These are phyloP conservation scores for Phytophthora chlamydospora DNA, from an alignment of 352 stramenopile species.

Conservation along the genomic window DNA sequence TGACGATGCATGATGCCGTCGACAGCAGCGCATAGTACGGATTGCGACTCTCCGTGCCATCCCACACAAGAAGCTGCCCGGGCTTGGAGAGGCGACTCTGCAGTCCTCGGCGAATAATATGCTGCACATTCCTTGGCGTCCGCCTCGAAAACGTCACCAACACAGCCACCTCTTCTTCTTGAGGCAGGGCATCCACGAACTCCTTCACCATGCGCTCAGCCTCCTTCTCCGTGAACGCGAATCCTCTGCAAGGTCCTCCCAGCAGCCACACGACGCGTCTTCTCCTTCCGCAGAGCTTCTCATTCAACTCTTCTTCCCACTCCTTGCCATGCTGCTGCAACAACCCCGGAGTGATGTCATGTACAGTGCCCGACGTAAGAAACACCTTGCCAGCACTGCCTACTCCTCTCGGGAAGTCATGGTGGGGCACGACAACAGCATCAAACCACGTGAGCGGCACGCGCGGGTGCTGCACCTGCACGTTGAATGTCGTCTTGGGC, in stretches of 20 bases:
- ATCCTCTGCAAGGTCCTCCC: slow-evolving; percentile 70
- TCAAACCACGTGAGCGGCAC: slow-evolving; percentile 61
- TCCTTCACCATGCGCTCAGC: slow-evolving; percentile 48
- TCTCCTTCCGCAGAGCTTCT: slow-evolving; percentile 27
- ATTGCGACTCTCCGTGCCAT: slow-evolving; percentile 55
- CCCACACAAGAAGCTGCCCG: slow-evolving; percentile 56
- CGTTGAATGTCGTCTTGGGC: slow-evolving; percentile 50
- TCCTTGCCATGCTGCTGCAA: slow-evolving; percentile 33
- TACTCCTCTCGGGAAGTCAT: slow-evolving; percentile 47
- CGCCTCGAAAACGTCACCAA: slow-evolving; percentile 76
- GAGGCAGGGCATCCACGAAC: slow-evolving; percentile 34
- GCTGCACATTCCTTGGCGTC: slow-evolving; percentile 52
- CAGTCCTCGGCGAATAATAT: slow-evolving; percentile 38
- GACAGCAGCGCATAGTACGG: slow-evolving; percentile 69
- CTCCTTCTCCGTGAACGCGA: slow-evolving; percentile 47
- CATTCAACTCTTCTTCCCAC: slow-evolving; percentile 31
- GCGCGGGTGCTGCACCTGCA: slow-evolving; percentile 82
- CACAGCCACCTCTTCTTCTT: slow-evolving; percentile 33
- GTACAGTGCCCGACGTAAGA: slow-evolving; percentile 62
- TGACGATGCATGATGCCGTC: slow-evolving; percentile 58
- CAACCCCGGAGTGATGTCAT: slow-evolving; percentile 37
- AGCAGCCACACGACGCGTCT: slow-evolving; percentile 58
- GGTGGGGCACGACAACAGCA: slow-evolving; percentile 61
- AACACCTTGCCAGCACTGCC: slow-evolving; percentile 36
- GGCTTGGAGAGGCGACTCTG: slow-evolving; percentile 11